Base-by-base conservation (phyloP, 2,329 filamentous ascomycete genomes). In the Emericellopsis cladophorae region DNA sequence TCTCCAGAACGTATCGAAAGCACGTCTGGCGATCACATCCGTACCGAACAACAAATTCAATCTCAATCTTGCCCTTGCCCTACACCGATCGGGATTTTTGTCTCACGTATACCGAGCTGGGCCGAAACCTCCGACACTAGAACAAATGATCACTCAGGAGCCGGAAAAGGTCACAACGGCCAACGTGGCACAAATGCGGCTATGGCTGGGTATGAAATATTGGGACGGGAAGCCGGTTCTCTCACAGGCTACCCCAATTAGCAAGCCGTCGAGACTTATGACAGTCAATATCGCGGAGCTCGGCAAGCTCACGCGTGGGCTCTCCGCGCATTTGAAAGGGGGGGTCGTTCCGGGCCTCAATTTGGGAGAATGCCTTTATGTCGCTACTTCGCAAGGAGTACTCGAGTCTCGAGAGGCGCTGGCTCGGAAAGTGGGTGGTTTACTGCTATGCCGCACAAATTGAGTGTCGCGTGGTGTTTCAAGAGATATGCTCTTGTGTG, bases 171-270 rank as follows among this genome's bases (percentile, higher is more conserved):
- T 85, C 43, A 87, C 81, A 37, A 67, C 69, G 46, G 68, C 67
- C 51, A 95, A 93, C 61, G 76, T 87, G 31, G 74, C 87, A 5
- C 72, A 68, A 32, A 73, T 85, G 55, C 72, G 89, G 45, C 66
- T 95, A 49, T 95, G 89, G 89, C 63, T 95, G 11, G 87, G 87
- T 1, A 66, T 95, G 53, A 95, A 95, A 66, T 95, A 95, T 72
- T 85, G 76, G 76, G 79, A 88, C 50, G 83, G 83, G 55, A 70
- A 80, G 59, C 86, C 89, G 6, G 87, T 95, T 18, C 64, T 95
- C 49, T 69, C 68, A 46, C 71, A 76, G 48, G 71, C 90, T 53
- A 59, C 62, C 38, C 59, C 82, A 54, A 67, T 94, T 45, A 82
- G 75, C 54, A 90, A 81, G 60, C 83, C 87, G 9, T 89, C 76